Conservation (phyloP, 345 rosid genomes). For the Populus simonii region DNA sequence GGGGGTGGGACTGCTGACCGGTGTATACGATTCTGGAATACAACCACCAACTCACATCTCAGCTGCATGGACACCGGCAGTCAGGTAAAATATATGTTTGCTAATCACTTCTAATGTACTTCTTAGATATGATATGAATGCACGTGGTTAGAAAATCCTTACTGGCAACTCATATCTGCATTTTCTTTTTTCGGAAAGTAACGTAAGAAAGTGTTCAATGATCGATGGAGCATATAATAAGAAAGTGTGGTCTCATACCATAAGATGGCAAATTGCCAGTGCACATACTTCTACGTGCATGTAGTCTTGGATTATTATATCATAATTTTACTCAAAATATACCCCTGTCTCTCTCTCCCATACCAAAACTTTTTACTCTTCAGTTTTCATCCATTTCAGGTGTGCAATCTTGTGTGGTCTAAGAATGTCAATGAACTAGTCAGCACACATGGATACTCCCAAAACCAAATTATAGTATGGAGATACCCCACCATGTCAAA, state of each 20-base stretch:
- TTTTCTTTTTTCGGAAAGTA: background rate
- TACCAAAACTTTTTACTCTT: slow-evolving; percentile 5
- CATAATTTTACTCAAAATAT: background rate
- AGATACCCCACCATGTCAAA: slow-evolving; percentile 97
- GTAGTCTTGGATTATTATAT: background rate
- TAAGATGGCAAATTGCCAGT: background rate
- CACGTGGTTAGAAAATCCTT: background rate
- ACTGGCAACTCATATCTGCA: background rate
- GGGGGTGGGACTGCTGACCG: slow-evolving; percentile 99
- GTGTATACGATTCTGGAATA: slow-evolving; percentile 98
- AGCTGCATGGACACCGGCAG: slow-evolving; percentile 93
- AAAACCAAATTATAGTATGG: slow-evolving; percentile 97
- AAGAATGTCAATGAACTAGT: slow-evolving; percentile 97
- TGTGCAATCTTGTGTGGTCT: slow-evolving; percentile 97
- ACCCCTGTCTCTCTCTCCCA: background rate
- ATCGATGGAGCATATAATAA: background rate
- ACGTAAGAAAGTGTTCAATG: background rate
- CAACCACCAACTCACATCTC: slow-evolving; percentile 79
- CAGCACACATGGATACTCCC: slow-evolving; percentile 99
- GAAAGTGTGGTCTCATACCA: background rate
- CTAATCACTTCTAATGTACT: too few species aligned
- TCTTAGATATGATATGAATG: background rate
- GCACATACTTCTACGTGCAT: background rate
- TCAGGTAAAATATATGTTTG: slow-evolving; percentile 49
- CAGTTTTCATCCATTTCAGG: slow-evolving; percentile 38